Conservation (phyloP, 108 stramenopile genomes). For the Stephanodiscus triporus region DNA sequence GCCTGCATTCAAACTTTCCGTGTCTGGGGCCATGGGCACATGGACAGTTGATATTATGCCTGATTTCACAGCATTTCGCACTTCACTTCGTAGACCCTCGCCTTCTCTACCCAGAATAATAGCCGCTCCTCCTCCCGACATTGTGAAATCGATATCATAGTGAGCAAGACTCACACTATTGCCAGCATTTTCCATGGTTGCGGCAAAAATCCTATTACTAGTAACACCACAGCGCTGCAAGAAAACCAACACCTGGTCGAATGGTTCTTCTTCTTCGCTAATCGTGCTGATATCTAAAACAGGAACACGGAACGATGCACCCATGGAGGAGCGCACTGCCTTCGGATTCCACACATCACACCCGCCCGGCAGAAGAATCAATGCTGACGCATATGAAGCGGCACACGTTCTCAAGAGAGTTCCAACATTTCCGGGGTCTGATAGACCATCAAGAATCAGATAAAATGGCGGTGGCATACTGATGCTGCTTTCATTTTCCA, state of each 20-base stretch:
- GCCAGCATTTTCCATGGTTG: constrained; percentile 69
- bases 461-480: constrained; percentile 50
- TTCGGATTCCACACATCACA: constrained; percentile 91
- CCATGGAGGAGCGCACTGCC: constrained; percentile 81
- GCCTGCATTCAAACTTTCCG: constrained; percentile 89
- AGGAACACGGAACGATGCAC: constrained; percentile 82
- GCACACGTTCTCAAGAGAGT: constrained; percentile 71
- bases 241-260: constrained; percentile 22
- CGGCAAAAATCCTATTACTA: constrained; percentile 58
- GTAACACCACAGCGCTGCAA: constrained; percentile 51
- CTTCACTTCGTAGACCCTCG: constrained; percentile 60
- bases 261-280: constrained; percentile 17
- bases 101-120: constrained; percentile 87
- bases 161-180: constrained; percentile 40
- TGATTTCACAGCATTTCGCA: constrained; percentile 55
- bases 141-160: constrained; percentile 55
- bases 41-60: constrained; percentile 65
- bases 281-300: constrained; percentile 42
- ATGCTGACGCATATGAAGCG: constrained; percentile 69
- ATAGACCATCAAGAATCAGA: constrained; percentile 81
- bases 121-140: constrained; percentile 45
- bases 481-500: not conserved
- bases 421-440: constrained; percentile 91
- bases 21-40: constrained; percentile 81
- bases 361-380: constrained; percentile 71